A percentile compares a stretch with the other conserved stretches of the same genome.
Conservation (phyloP, 176 grass and related monocot genomes). For the Oryza rufipogon region DNA sequence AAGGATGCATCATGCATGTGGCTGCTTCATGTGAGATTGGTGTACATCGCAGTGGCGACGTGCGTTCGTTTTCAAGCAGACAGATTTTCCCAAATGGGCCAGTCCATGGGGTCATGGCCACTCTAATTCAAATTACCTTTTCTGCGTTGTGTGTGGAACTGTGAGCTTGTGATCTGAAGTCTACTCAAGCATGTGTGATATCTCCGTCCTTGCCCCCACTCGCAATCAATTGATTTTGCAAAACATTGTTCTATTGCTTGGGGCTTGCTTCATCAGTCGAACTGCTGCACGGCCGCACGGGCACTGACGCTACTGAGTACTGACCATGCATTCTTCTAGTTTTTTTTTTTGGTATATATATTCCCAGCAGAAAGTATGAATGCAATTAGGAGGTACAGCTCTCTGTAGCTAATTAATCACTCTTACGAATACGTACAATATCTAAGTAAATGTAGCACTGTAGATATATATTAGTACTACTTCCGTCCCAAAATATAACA, state of each 20-base stretch:
- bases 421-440: background rate
- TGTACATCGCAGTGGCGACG: background rate
- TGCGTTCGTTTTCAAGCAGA: slow-evolving; percentile 28
- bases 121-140: slow-evolving; percentile 12
- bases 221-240: background rate
- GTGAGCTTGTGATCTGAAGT: slow-evolving; percentile 7
- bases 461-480: too few species aligned
- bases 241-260: background rate
- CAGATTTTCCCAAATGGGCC: slow-evolving; percentile 46
- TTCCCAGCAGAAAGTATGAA: background rate
- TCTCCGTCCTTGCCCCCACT: background rate
- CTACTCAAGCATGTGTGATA: background rate
- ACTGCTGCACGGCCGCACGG: background rate
- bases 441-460: background rate
- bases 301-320: background rate
- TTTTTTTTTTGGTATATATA: background rate
- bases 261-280: background rate
- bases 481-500: too few species aligned
- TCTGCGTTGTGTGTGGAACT: background rate
- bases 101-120: slow-evolving; percentile 14
- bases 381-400: background rate
- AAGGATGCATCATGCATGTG: background rate
- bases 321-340: background rate
- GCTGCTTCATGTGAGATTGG: slow-evolving; percentile 14
- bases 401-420: background rate